Evolutionary conservation across 1,139 yeast species (phyloP), one percentile per base, ranked within the genome.

Genomic region (Debaryomyces udenii): DNA sequence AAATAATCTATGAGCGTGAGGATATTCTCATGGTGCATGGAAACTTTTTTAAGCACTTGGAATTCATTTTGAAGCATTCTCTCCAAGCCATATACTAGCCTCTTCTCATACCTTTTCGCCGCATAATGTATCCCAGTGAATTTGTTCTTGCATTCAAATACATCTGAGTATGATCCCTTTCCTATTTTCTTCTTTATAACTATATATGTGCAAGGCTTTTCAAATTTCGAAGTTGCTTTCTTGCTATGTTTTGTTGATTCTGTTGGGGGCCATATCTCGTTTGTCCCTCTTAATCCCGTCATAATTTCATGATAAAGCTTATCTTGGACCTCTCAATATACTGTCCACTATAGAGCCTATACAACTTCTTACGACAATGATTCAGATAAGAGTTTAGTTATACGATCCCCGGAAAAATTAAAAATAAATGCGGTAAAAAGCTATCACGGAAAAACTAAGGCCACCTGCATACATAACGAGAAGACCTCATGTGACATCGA

Each of bases 1-100:
- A 85, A 85, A 57, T 78, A 82, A 59, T 86, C 93, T 10, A 80
- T 72, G 41, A 86, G 63, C 27, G 83, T 82, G 42, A 86, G 64
- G 17, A 85, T 74, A 46, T 68, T 62, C 2, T 61, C 55, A 55
- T 83, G 85, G n/a, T 56, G 52, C 49, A 57, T 53, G 38, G 65
- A 80, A 59, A 64, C 74, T 68, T 70, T 64, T 43, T 76, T 69
- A 26, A 81, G 68, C 2, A 80, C 77, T 6, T 69, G 63, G 48
- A 81, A 77, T 57, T 81, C 87, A 51, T 78, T 78, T 40, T 77
- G 76, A 24, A 81, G 55, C 68, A 57, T 57, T 16, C 41, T 46
- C 46, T 57, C 75, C 37, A 65, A 46, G 1, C 75, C 76, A 46
- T 59, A 68, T 11, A 69, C 56, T 20, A 65, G 52, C 35, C 51